Evolutionary conservation across 1,284 basidiomycete genomes (phyloP).

Genomic region (Leccinum griseonigrum): DNA sequence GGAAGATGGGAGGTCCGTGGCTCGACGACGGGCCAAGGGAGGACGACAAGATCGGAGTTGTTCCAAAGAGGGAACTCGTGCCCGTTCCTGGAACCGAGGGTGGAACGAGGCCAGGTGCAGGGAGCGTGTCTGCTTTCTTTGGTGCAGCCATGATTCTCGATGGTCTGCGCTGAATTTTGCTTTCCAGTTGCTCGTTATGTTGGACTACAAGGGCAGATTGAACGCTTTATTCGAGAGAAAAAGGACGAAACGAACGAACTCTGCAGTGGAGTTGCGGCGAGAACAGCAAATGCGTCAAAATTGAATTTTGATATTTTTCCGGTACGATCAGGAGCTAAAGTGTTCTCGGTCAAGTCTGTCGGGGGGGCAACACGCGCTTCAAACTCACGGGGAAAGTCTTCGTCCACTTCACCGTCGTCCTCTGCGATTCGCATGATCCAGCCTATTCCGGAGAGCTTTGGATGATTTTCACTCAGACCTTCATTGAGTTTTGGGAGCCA

Average conservation of each 20-base stretch:
- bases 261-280: constrained; percentile 75
- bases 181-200: constrained; percentile 78
- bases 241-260: constrained; percentile 43
- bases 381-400: constrained; percentile 91
- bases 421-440: constrained; percentile 98
- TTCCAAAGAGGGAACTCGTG: constrained; percentile 37
- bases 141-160: constrained; percentile 65
- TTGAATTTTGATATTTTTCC: constrained; percentile 87
- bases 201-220: constrained; percentile 50
- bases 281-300: constrained; percentile 87
- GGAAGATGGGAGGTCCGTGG: constrained; percentile 76
- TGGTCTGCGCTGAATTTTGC: constrained; percentile 73
- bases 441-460: constrained; percentile 74
- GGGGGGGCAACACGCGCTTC: not conserved
- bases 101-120: constrained; percentile 23
- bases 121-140: constrained; percentile 46
- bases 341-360: constrained; percentile 3
- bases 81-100: constrained; percentile 23
- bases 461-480: constrained; percentile 52
- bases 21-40: constrained; percentile 65
- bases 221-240: not conserved
- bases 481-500: constrained; percentile 79
- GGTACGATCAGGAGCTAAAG: constrained; percentile 82
- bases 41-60: constrained; percentile 52
- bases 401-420: constrained; percentile 97